A percentile compares a stretch with the other conserved stretches of the same genome.
phyloP scores from a whole-genome alignment of 2,329 filamentous ascomycete genomes.

The Fusarium mangiferae region DNA sequence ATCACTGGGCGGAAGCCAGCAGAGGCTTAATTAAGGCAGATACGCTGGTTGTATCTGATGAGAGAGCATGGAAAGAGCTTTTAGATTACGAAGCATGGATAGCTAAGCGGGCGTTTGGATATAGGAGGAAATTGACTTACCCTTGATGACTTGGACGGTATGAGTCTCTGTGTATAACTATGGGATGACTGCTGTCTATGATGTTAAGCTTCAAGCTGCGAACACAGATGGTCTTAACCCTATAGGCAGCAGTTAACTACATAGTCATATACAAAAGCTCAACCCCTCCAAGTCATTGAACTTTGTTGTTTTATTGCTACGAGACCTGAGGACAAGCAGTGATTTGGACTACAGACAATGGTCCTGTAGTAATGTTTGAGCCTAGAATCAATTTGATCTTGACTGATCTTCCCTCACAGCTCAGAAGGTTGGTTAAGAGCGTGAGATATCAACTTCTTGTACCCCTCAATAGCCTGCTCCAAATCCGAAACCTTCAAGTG shows the following conservation, averaged over 20 bases:
- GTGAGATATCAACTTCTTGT: background rate
- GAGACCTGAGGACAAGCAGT: background rate
- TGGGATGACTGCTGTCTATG: background rate
- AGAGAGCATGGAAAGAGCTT: background rate
- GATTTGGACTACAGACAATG: background rate
- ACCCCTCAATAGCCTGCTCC: background rate
- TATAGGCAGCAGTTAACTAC: background rate
- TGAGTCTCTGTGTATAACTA: background rate
- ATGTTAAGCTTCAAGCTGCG: background rate
- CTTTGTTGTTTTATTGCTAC: background rate
- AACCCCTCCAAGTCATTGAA: background rate
- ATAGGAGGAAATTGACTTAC: background rate
- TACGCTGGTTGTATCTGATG: background rate
- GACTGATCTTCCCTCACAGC: background rate
- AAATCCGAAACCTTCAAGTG: slow-evolving; percentile 4
- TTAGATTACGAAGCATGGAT: background rate
- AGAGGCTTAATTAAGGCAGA: background rate
- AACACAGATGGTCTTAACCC: background rate
- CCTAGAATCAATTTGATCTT: no score
- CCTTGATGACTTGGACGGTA: background rate
- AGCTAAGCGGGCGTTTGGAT: background rate
- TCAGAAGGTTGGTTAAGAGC: background rate
- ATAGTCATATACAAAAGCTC: background rate
- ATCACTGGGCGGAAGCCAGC: slow-evolving; percentile 26
- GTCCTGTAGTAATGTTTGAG: no score